Conservation (phyloP, 2,329 filamentous ascomycete species). For the Diplodia seriata region DNA sequence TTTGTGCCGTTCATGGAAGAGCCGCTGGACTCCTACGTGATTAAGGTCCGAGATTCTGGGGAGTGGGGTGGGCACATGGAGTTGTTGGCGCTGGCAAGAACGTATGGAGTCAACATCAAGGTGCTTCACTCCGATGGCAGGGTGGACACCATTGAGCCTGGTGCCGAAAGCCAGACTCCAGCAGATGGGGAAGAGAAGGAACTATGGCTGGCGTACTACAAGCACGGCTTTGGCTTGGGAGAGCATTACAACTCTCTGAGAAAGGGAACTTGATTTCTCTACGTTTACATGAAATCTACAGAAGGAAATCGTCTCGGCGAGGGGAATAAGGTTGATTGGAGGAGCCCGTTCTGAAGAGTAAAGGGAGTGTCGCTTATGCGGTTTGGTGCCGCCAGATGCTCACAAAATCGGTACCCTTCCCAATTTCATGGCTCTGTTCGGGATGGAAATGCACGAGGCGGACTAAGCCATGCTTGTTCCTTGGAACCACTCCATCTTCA, state of each 20-base stretch:
- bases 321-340: neutral
- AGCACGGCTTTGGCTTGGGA: constrained; percentile 89
- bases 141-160: constrained; percentile 74
- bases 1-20: constrained; percentile 90
- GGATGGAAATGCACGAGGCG: constrained; percentile 63
- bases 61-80: constrained; percentile 98
- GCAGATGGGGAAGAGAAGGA: constrained; percentile 58
- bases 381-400: constrained; percentile 55
- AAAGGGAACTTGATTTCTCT: constrained; percentile 37
- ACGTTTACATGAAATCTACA: neutral
- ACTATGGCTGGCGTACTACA: constrained; percentile 94
- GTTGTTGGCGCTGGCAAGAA: constrained; percentile 80
- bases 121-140: constrained; percentile 83
- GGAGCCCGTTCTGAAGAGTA: neutral
- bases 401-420: constrained; percentile 59
- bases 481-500: constrained; percentile 39
- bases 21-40: constrained; percentile 73
- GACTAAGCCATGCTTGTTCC: constrained; percentile 51
- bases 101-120: constrained; percentile 80
- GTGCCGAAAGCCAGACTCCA: constrained; percentile 49
- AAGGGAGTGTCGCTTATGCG: neutral
- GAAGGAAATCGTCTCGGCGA: neutral
- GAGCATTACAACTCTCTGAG: constrained; percentile 95
- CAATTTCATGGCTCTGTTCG: constrained; percentile 62
- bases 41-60: constrained; percentile 81